Percentiles rank a stretch among this genome's conserved stretches.
Conservation (phyloP, 2,329 filamentous ascomycete species). For the Hortaea werneckii region DNA sequence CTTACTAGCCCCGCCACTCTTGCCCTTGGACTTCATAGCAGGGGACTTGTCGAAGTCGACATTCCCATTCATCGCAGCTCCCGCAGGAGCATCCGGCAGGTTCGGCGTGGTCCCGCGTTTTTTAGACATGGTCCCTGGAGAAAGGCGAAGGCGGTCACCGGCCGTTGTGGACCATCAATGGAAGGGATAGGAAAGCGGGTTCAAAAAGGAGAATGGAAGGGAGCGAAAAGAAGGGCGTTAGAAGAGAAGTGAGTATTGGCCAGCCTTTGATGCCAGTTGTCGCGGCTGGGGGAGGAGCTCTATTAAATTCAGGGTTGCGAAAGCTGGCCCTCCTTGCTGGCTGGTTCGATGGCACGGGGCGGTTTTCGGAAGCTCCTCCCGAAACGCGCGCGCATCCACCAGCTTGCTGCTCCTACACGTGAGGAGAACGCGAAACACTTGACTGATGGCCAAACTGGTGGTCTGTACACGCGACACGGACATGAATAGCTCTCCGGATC, state of each 20-base stretch:
- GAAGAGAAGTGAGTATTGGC: not conserved
- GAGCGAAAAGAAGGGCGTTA: not conserved
- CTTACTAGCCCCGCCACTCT: slow-evolving; percentile 17
- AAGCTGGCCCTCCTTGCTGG: too few species aligned
- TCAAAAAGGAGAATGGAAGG: not conserved
- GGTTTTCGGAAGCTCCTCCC: too few species aligned
- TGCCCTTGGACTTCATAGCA: slow-evolving; percentile 24
- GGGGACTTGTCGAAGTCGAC: slow-evolving; percentile 32
- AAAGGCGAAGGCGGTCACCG: not conserved
- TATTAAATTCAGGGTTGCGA: too few species aligned
- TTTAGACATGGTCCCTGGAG: slow-evolving; percentile 3
- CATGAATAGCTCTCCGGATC: too few species aligned
- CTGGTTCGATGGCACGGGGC: too few species aligned
- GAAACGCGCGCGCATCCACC: too few species aligned
- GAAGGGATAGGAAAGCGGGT: not conserved
- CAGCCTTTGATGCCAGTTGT: not conserved
- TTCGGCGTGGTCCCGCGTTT: slow-evolving; percentile 11
- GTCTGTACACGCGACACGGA: too few species aligned
- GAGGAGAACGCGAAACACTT: too few species aligned
- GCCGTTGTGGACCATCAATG: not conserved
- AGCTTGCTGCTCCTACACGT: too few species aligned
- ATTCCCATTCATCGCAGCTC: slow-evolving; percentile 15
- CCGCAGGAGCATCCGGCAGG: not conserved
- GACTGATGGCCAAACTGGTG: too few species aligned
- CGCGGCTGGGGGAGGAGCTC: not conserved